These are phyloP conservation scores for Lecanicillium sp. DNA, from an alignment of 2,329 filamentous ascomycete genomes.

Conservation along the genomic window DNA sequence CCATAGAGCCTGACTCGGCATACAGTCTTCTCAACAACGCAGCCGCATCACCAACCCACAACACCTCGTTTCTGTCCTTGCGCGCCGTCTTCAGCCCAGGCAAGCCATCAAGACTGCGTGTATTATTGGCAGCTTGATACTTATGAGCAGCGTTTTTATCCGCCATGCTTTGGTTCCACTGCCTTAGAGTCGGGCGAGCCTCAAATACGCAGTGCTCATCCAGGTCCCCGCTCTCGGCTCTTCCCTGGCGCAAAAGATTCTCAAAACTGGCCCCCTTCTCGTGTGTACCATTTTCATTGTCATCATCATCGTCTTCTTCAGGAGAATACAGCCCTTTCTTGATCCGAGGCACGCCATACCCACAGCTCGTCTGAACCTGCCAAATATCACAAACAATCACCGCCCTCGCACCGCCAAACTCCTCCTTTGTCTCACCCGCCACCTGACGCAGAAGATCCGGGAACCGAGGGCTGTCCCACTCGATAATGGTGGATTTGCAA, in stretches of 20 bases:
- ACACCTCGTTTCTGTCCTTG: constrained; percentile 36
- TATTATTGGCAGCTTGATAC: constrained; percentile 52
- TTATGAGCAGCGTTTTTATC: constrained; percentile 38
- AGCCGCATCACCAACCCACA: constrained; percentile 33
- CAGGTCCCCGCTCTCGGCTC: constrained; percentile 14
- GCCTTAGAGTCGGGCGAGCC: constrained; percentile 47
- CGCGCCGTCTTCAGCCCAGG: constrained; percentile 48
- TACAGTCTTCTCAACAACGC: constrained; percentile 17
- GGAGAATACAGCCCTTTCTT: constrained; percentile 28
- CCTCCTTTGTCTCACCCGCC: constrained; percentile 24
- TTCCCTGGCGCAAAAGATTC: constrained; percentile 17
- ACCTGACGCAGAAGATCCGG: constrained; percentile 35
- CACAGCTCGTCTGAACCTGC: constrained; percentile 60
- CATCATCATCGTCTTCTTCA: constrained; percentile 11
- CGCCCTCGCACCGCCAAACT: constrained; percentile 44
- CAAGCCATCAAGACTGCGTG: constrained; percentile 48
- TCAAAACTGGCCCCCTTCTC: constrained; percentile 13
- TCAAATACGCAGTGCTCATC: constrained; percentile 36
- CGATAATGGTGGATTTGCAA: constrained; percentile 49
- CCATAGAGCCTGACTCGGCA: constrained; percentile 23
- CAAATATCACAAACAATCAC: constrained; percentile 55
- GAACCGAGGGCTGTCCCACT: constrained; percentile 47
- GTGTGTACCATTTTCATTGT: constrained; percentile 1
- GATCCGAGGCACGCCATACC: constrained; percentile 53
- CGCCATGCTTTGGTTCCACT: constrained; percentile 39